These are phyloP conservation scores for Schizosaccharomyces japonicus DNA, from an alignment of 805 yeast genomes.

Conservation along the genomic window DNA sequence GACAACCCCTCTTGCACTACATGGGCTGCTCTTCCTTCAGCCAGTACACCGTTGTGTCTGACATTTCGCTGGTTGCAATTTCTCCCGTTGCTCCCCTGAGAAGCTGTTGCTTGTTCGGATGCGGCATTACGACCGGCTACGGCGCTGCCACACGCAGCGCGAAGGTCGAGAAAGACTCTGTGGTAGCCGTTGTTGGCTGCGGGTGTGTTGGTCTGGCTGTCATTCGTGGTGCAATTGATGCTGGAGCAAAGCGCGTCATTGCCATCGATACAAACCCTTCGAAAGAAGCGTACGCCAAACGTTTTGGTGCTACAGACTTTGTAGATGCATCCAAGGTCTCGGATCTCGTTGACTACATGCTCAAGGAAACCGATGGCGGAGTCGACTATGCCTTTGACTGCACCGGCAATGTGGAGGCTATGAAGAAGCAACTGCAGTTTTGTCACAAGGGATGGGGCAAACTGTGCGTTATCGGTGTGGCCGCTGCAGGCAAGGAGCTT, in stretches of 20 bases:
- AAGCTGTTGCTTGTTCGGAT: constrained; percentile 77
- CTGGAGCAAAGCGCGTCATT: constrained; percentile 53
- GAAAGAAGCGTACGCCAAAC: constrained; percentile 63
- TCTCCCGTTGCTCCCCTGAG: constrained; percentile 64
- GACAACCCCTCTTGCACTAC: constrained; percentile 66
- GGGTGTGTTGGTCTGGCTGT: constrained; percentile 95
- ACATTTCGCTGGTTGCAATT: constrained; percentile 84
- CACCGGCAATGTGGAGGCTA: constrained; percentile 85
- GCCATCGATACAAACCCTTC: constrained; percentile 69
- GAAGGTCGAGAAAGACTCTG: constrained; percentile 70
- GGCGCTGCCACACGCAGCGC: constrained; percentile 96
- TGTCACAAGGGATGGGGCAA: constrained; percentile 99
- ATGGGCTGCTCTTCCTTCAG: constrained; percentile 97
- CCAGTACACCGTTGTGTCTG: constrained; percentile 94
- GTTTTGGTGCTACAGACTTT: constrained; percentile 91
- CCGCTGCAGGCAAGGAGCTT: constrained; percentile 93
- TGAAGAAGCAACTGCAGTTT: constrained; percentile 90
- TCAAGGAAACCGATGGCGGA: constrained; percentile 91
- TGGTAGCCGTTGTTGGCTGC: constrained; percentile 89
- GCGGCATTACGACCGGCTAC: constrained; percentile 95
- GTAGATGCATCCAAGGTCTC: constrained; percentile 61
- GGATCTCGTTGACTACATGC: constrained; percentile 50
- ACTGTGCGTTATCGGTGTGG: constrained; percentile 88
- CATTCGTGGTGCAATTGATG: constrained; percentile 74
- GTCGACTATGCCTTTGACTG: constrained; percentile 90